phyloP scores from a whole-genome alignment of 768 basidiomycete genomes.

The Boletus sp. region DNA sequence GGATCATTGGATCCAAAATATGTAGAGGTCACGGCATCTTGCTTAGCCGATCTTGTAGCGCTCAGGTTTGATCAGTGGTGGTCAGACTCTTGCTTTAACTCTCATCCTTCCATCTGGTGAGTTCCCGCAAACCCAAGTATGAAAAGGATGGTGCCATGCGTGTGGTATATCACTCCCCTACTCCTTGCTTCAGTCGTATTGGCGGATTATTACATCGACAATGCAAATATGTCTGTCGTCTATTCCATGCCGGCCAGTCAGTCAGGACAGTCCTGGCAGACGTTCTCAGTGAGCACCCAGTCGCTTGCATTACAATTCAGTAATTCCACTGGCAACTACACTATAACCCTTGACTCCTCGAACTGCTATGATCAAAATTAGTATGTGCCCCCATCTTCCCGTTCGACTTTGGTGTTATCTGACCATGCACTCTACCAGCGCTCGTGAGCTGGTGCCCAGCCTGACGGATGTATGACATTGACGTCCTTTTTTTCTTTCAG shows the following conservation, averaged over 20 bases:
- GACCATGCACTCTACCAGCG: constrained; percentile 5
- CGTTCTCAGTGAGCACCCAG: background rate
- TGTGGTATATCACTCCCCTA: constrained; percentile 2
- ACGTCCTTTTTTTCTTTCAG: constrained; percentile 2
- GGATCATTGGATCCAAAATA: too few species aligned
- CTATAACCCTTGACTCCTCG: constrained; percentile 16
- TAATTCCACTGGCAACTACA: constrained; percentile 22
- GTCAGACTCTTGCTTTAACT: background rate
- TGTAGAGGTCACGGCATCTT: background rate
- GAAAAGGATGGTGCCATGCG: constrained; percentile 2
- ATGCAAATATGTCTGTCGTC: constrained; percentile 18
- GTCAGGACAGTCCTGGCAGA: constrained; percentile 13
- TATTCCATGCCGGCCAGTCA: constrained; percentile 18
- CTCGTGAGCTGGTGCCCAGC: constrained; percentile 13
- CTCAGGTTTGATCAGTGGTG: background rate
- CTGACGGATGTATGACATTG: background rate
- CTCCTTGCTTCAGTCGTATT: constrained; percentile 13
- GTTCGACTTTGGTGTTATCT: background rate
- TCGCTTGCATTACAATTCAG: constrained; percentile 2
- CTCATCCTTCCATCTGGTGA: background rate
- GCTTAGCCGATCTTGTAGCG: background rate
- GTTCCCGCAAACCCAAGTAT: background rate
- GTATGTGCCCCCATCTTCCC: constrained; percentile 9
- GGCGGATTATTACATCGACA: constrained; percentile 27
- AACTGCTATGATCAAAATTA: constrained; percentile 26